Evolutionary conservation across 1,284 basidiomycete genomes (phyloP), one percentile per base, ranked within the genome.

Genomic region (Meripilus lineatus): DNA sequence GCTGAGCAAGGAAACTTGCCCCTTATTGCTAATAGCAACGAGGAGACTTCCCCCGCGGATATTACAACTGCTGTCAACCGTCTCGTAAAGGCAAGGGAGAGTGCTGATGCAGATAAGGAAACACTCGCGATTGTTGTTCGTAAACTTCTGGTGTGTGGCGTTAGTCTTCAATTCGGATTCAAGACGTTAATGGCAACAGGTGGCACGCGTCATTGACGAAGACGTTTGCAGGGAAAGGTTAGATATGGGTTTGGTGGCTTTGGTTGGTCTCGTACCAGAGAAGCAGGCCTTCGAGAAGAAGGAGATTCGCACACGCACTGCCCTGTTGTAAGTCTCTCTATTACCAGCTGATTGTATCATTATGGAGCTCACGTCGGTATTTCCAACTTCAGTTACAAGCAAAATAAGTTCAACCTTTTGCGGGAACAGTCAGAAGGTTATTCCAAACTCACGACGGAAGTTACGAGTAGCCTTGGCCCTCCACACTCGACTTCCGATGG

Each of bases 401-500:
- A 99, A 65, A 93, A 93, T 67, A 98, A 97, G 66, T 97, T 93
- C 73, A 99, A 99, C 58, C 77, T 99, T 25, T 77, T 98, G 8
- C 87, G 96, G 32, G 96, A 99, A 67, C 92, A 96, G 55, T 94
- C 92, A 1, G 94, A 99, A 70, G 96, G 96, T 4, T 99, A 93
- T 68, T 90, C 91, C 57, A 93, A 94, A 58, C 79, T 99, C 26
- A 81, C 88, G 24, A 81, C 87, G 7, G 91, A 94, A 58, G 69
- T 98, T 32, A 83, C 91, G 8, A 83, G 82, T 44, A 82, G 79
- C 51, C 69, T 93, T 40, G 89, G 89, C 4, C 81, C 84, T 20
- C 67, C 88, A 10, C 82, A 89, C 64, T 79, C 76, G 14, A 58
- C 73, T 26, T 63, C 65, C 22, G 80, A 83, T 52, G 80, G 77